These are phyloP conservation scores for Gossypioides kirkii DNA, from an alignment of 345 rosid genomes.

Conservation along the genomic window DNA sequence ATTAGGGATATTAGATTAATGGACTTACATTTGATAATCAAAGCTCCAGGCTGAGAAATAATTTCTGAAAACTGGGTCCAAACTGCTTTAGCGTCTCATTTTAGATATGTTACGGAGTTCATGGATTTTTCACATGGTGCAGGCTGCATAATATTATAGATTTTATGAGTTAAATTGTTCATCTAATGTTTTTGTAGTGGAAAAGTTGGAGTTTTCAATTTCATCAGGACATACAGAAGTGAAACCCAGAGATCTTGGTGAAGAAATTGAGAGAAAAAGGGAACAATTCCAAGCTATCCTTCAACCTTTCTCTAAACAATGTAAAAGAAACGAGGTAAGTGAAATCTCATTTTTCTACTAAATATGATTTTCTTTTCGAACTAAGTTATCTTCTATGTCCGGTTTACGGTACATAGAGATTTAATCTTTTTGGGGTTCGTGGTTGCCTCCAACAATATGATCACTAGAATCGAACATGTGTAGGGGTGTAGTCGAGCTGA, in stretches of 20 bases:
- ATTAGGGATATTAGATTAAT: too few relatives aligned
- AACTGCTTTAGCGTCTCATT: too few relatives aligned
- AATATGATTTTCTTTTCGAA: background rate
- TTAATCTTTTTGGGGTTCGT: too few relatives aligned
- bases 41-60: too few relatives aligned
- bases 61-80: too few relatives aligned
- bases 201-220: slow-evolving; percentile 31
- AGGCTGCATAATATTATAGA: background rate
- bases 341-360: background rate
- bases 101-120: background rate
- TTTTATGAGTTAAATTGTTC: background rate
- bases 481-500: too few relatives aligned
- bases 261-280: slow-evolving; percentile 42
- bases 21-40: too few relatives aligned
- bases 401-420: too few relatives aligned
- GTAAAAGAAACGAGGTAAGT: slow-evolving; percentile 42
- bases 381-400: too few relatives aligned
- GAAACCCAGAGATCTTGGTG: slow-evolving; percentile 34
- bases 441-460: too few relatives aligned
- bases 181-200: slow-evolving; percentile 27
- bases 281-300: slow-evolving; percentile 30
- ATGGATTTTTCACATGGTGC: background rate
- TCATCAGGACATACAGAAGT: slow-evolving; percentile 35
- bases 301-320: slow-evolving; percentile 37
- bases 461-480: too few relatives aligned